Evolutionary conservation across 75 land plant genomes (phyloP).

Genomic region (Cupressus sempervirens): DNA sequence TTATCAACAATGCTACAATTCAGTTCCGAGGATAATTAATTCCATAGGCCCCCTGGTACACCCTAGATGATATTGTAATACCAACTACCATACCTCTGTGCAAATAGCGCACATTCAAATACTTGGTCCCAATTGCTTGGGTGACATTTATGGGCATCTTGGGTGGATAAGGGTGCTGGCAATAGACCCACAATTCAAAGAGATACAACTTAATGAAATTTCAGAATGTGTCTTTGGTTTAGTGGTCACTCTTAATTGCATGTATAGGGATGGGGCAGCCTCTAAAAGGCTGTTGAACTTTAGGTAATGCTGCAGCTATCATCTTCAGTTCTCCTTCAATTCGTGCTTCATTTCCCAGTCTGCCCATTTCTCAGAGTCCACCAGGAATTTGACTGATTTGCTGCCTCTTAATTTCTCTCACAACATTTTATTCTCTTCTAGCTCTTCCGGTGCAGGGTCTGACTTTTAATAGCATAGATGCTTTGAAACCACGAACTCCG

Average conservation of each 20-base stretch:
- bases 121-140: conserved; percentile 79
- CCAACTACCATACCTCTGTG: too few species aligned
- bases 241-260: conserved; percentile 39
- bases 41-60: too few species aligned
- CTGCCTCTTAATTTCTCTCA: conserved; percentile 34
- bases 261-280: conserved; percentile 76
- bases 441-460: conserved; percentile 42
- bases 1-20: too few species aligned
- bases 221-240: conserved; percentile 70
- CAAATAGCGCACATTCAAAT: conserved; percentile 76
- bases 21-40: too few species aligned
- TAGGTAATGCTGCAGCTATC: conserved; percentile 52
- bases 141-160: conserved; percentile 72
- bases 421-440: conserved; percentile 45
- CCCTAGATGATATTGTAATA: too few species aligned
- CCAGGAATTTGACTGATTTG: conserved; percentile 48
- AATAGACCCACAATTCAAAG: conserved; percentile 84
- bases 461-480: too few species aligned
- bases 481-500: too few species aligned
- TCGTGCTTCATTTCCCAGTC: conserved; percentile 40
- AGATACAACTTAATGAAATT: conserved; percentile 77
- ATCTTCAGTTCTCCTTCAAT: conserved; percentile 67
- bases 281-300: conserved; percentile 50
- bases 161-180: conserved; percentile 81
- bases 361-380: conserved; percentile 30